These are phyloP conservation scores for Talinum fruticosum DNA, from an alignment of 148 eudicot species.

Conservation along the genomic window DNA sequence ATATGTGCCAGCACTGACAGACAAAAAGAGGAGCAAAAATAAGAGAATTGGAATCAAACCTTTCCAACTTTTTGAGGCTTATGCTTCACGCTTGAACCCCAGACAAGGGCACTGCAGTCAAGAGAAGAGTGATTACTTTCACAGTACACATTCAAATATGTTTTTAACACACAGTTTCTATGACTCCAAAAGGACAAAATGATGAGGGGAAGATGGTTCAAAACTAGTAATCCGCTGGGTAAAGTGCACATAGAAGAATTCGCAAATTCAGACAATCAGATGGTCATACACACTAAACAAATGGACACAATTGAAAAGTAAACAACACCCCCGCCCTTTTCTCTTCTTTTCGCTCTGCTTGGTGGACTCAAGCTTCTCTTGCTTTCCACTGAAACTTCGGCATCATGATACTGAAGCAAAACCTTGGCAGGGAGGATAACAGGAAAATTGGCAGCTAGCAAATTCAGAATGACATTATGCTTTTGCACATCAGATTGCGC, in stretches of 20 bases:
- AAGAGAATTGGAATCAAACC: slow-evolving; percentile 34
- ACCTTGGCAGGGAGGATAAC: not conserved
- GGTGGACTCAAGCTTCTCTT: no score
- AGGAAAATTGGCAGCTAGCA: not conserved
- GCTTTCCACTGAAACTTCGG: no score
- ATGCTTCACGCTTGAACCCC: slow-evolving; percentile 98
- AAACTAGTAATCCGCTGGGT: not conserved
- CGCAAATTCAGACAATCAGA: not conserved
- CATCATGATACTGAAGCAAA: no score
- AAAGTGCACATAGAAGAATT: not conserved
- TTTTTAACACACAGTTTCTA: not conserved
- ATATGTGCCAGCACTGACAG: not conserved
- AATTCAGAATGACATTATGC: not conserved
- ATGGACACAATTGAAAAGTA: no score
- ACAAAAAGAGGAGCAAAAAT: not conserved
- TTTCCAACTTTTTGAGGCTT: slow-evolving; percentile 98
- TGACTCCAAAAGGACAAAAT: not conserved
- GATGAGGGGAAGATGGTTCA: not conserved
- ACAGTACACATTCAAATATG: not conserved
- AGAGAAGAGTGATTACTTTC: not conserved
- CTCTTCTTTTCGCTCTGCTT: no score
- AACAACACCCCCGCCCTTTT: no score
- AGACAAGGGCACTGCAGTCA: slow-evolving; percentile 76
- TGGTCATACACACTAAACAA: not conserved
- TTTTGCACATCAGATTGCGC: not conserved